A percentile compares a stretch with the other conserved stretches of the same genome.
phyloP scores from a whole-genome alignment of 192 early-diverging fungal genomes.

The Chytriomyces hyalinus region DNA sequence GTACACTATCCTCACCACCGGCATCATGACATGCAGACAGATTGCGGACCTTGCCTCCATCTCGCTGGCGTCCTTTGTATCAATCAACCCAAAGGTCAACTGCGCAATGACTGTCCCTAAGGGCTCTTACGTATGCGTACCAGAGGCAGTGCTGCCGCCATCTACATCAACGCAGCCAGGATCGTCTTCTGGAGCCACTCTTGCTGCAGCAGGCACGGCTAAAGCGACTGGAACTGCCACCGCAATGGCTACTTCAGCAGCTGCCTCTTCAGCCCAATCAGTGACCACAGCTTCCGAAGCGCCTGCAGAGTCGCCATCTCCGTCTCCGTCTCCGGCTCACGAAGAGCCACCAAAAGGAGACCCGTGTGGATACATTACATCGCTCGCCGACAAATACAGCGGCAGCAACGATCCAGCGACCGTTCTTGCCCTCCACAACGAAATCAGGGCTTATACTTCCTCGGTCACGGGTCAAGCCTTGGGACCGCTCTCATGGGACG shows the following conservation, averaged over 20 bases:
- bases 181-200: not conserved
- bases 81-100: not conserved
- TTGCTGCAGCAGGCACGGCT: not conserved
- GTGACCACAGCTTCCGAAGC: not conserved
- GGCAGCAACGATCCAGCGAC: not conserved
- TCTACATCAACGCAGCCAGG: not conserved
- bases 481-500: not conserved
- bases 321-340: slow-evolving; percentile 3
- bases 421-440: slow-evolving; percentile 11
- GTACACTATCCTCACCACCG: not conserved
- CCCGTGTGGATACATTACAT: not conserved
- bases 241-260: not conserved
- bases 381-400: not conserved
- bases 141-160: not conserved
- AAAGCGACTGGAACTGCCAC: not conserved
- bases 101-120: not conserved
- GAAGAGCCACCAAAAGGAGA: slow-evolving; percentile 5
- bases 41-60: not conserved
- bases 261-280: not conserved
- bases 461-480: not conserved
- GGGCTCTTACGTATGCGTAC: not conserved
- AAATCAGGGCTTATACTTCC: slow-evolving; percentile 2
- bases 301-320: not conserved
- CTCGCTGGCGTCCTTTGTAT: not conserved
- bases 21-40: not conserved